These are phyloP conservation scores for Solanum sitiens DNA, from an alignment of 257 asterid species.

Conservation along the genomic window DNA sequence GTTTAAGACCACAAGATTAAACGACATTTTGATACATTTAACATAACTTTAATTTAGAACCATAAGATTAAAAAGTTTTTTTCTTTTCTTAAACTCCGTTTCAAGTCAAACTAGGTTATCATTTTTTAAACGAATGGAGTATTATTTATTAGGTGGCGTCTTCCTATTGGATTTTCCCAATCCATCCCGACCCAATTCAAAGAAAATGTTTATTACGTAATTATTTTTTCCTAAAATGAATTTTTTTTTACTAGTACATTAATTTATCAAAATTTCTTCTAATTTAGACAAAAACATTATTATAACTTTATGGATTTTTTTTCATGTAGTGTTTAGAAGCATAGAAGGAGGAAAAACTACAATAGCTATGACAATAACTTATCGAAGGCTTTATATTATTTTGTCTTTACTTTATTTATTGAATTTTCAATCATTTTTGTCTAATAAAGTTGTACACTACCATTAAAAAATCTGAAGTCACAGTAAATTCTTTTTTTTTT, in stretches of 20 bases:
- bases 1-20: too few species aligned
- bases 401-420: not conserved
- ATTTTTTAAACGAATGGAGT: too few species aligned
- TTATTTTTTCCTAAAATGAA: not conserved
- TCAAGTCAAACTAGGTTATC: too few species aligned
- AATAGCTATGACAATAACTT: not conserved
- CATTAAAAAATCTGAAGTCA: not conserved
- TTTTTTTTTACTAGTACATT: too few species aligned
- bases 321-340: not conserved
- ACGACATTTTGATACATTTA: too few species aligned
- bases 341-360: not conserved
- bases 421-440: not conserved
- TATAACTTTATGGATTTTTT: too few species aligned
- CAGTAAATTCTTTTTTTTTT: not conserved
- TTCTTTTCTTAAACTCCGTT: too few species aligned
- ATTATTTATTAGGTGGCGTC: not conserved
- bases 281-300: too few species aligned
- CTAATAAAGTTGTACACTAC: not conserved
- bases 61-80: too few species aligned
- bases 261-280: too few species aligned
- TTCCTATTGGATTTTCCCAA: not conserved
- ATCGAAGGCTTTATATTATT: not conserved
- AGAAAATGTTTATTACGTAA: not conserved
- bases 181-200: too few species aligned
- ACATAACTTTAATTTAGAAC: too few species aligned